Conservation (phyloP, 805 yeast genomes). For the Candida krabiensis region DNA sequence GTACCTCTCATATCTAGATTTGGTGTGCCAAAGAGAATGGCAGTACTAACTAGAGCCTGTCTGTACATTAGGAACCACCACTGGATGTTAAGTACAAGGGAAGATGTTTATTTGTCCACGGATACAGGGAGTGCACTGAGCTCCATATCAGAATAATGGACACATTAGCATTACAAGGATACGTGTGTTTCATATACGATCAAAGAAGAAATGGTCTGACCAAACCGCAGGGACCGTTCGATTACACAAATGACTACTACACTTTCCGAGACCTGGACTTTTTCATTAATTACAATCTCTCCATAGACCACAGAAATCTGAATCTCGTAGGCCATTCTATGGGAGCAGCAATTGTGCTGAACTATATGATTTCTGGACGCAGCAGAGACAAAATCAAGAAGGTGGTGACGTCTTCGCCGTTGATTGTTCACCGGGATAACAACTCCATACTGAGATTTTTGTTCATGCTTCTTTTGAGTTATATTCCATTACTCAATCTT, state of each 20-base stretch:
- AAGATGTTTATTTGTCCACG: slow-evolving; percentile 12
- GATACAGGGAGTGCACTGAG: slow-evolving; percentile 9
- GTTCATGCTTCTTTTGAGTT: slow-evolving; percentile 8
- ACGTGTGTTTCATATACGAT: slow-evolving; percentile 9
- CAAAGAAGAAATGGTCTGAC: slow-evolving; percentile 12
- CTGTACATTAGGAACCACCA: slow-evolving; percentile 5
- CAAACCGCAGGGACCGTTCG: slow-evolving; percentile 5
- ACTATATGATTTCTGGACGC: slow-evolving; percentile 7
- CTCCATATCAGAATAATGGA: slow-evolving; percentile 10
- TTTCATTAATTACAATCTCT: slow-evolving; percentile 7
- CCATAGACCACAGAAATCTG: slow-evolving; percentile 3
- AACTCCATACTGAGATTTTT: slow-evolving; percentile 4
- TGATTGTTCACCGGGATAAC: slow-evolving; percentile 9
- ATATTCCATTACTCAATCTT: slow-evolving; percentile 7
- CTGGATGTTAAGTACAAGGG: slow-evolving; percentile 9
- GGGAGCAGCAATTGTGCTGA: slow-evolving; percentile 12
- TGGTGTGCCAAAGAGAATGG: too few relatives aligned
- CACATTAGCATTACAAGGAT: slow-evolving; percentile 8
- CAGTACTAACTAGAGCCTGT: too few relatives aligned
- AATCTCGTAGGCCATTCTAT: slow-evolving; percentile 9
- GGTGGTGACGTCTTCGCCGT: slow-evolving; percentile 6
- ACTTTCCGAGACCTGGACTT: slow-evolving; percentile 9
- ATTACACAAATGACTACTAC: slow-evolving; percentile 9
- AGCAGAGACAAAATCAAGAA: slow-evolving; percentile 5
- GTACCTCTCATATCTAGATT: too few relatives aligned